These are phyloP conservation scores for Harringtonia aguacate DNA, from an alignment of 2,329 filamentous ascomycete species.

Conservation along the genomic window DNA sequence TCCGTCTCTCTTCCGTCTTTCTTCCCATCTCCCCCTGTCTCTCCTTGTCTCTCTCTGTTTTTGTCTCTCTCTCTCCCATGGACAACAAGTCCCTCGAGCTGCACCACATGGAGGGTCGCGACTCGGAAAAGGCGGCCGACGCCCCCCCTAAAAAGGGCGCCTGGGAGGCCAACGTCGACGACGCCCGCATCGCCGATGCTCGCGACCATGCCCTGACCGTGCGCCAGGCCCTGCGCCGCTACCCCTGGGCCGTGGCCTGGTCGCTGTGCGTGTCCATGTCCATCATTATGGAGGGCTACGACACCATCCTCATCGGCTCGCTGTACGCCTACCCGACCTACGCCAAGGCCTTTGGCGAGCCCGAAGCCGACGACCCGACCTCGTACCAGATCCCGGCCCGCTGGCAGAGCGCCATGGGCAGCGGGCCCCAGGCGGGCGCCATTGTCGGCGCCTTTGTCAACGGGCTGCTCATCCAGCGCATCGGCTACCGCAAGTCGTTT, in stretches of 20 bases:
- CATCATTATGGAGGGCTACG: constrained; percentile 31
- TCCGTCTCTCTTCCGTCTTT: too few relatives aligned
- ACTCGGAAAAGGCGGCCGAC: neutral
- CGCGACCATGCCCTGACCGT: constrained; percentile 5
- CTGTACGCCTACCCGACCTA: constrained; percentile 19
- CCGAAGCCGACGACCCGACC: neutral
- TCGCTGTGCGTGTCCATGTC: constrained; percentile 17
- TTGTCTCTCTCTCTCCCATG: too few relatives aligned
- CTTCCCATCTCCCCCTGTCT: too few relatives aligned
- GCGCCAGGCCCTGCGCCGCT: constrained; percentile 8
- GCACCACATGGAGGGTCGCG: neutral
- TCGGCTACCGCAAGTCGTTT: constrained; percentile 39
- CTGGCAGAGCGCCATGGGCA: constrained; percentile 47
- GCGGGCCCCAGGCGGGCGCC: constrained; percentile 41
- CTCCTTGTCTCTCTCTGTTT: too few relatives aligned
- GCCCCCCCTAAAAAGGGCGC: neutral
- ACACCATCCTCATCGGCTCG: constrained; percentile 14
- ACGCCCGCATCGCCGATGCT: neutral
- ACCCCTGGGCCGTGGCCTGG: constrained; percentile 12
- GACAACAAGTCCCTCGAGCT: too few relatives aligned
- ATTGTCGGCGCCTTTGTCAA: constrained; percentile 44
- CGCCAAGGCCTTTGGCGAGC: constrained; percentile 1
- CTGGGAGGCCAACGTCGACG: constrained; percentile 1
- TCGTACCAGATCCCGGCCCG: constrained; percentile 21
- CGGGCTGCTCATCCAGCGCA: constrained; percentile 38